Evolutionary conservation across 129 eudicot species (phyloP).

Genomic region (Flaveria sonorensis): DNA sequence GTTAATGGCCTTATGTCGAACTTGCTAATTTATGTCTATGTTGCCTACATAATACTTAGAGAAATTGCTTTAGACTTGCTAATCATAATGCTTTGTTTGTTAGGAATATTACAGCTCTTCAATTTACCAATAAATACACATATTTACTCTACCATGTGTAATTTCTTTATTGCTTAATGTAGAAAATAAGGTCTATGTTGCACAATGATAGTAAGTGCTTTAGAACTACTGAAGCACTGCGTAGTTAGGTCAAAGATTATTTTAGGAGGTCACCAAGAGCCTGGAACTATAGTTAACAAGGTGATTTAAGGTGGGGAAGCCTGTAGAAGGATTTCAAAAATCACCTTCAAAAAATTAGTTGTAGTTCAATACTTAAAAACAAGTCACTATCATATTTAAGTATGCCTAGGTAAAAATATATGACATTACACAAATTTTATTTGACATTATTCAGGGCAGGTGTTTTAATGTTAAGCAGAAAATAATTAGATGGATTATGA

Average conservation of each 20-base stretch:
- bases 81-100: background rate
- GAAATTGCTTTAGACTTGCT: slow-evolving; percentile 5
- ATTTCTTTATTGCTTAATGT: background rate
- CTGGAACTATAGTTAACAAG: background rate
- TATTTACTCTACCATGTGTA: background rate
- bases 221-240: background rate
- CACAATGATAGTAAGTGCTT: background rate
- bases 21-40: background rate
- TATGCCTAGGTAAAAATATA: background rate
- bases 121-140: background rate
- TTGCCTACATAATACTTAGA: background rate
- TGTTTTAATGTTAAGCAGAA: background rate
- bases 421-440: background rate
- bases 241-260: background rate
- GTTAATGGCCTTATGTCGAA: background rate
- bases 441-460: background rate
- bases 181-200: background rate
- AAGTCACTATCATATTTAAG: background rate
- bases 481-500: background rate
- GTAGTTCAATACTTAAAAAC: background rate
- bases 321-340: background rate
- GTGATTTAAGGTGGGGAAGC: background rate
- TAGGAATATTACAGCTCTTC: background rate
- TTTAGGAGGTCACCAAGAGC: background rate
- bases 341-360: background rate